These are phyloP conservation scores for Septoria linicola DNA, from an alignment of 2,329 filamentous ascomycete species.

Conservation along the genomic window DNA sequence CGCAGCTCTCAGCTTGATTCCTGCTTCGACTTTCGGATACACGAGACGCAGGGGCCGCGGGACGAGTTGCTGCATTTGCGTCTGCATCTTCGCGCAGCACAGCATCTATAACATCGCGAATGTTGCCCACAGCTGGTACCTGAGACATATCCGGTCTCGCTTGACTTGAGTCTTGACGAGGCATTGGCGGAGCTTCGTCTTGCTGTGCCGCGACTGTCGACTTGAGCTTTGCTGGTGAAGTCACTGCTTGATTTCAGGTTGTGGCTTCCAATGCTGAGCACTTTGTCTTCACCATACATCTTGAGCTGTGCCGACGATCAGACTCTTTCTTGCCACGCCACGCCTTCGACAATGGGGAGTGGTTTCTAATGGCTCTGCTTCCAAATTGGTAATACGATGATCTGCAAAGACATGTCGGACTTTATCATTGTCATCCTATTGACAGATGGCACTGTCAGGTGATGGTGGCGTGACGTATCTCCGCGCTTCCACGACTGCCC, in stretches of 20 bases:
- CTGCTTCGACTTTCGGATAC: conserved; percentile 9
- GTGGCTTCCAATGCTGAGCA: too few relatives aligned
- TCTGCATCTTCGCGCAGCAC: conserved; percentile 10
- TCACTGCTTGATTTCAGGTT: too few relatives aligned
- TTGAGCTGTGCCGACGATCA: too few relatives aligned
- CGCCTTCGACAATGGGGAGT: too few relatives aligned
- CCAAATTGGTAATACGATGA: not conserved
- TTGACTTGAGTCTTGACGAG: not conserved
- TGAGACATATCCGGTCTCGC: not conserved
- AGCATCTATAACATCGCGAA: conserved; percentile 7
- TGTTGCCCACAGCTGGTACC: not conserved
- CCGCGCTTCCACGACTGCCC: not conserved
- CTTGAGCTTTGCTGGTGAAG: too few relatives aligned
- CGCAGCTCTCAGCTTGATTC: conserved; percentile 1
- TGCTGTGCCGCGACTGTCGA: too few relatives aligned
- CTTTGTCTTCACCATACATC: too few relatives aligned
- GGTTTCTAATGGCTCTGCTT: too few relatives aligned
- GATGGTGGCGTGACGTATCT: conserved; percentile 6
- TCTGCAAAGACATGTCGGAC: not conserved
- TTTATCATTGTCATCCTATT: not conserved
- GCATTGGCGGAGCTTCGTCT: not conserved
- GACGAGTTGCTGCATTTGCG: not conserved
- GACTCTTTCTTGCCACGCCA: too few relatives aligned
- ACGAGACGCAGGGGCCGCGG: not conserved
- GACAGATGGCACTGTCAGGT: not conserved